Conservation (phyloP, 225 moss, liverwort and hornwort genomes). For the Pseudoscleropodium purum region DNA sequence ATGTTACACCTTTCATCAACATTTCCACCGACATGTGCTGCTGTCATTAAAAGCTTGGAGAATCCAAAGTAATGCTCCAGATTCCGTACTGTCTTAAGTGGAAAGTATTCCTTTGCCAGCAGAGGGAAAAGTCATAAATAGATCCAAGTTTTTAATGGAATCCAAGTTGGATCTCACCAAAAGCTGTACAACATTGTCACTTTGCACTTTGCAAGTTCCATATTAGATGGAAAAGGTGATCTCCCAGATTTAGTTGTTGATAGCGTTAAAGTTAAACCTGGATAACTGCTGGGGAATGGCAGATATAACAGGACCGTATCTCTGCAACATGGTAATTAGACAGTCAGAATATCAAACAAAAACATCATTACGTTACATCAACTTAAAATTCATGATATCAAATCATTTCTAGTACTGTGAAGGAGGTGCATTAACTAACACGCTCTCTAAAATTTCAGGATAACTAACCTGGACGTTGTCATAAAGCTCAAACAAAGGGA, state of each 20-base stretch:
- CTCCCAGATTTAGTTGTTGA: conserved; percentile 55
- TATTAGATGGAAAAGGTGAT: neutral
- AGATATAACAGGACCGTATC: conserved; percentile 98
- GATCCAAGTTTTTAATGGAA: neutral
- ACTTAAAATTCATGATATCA: neutral
- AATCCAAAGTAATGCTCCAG: neutral
- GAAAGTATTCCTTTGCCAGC: neutral
- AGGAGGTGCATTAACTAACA: neutral
- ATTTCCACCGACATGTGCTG: conserved; percentile 9
- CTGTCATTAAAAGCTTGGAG: neutral
- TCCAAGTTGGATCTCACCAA: neutral
- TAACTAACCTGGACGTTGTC: conserved; percentile 90
- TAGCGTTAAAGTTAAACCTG: conserved; percentile 94
- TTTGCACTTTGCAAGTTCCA: neutral
- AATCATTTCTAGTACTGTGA: neutral
- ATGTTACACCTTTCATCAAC: neutral
- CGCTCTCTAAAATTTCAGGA: neutral
- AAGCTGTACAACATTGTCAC: neutral
- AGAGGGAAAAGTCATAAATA: neutral
- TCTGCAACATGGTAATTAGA: conserved; percentile 37
- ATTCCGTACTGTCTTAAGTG: neutral
- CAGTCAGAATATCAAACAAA: neutral
- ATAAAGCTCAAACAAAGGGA: conserved; percentile 96
- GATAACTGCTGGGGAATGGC: conserved; percentile 98
- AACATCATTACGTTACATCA: neutral